Base-by-base conservation (phyloP, 2,329 filamentous ascomycete species). In the Aspergillus quadricinctus region DNA sequence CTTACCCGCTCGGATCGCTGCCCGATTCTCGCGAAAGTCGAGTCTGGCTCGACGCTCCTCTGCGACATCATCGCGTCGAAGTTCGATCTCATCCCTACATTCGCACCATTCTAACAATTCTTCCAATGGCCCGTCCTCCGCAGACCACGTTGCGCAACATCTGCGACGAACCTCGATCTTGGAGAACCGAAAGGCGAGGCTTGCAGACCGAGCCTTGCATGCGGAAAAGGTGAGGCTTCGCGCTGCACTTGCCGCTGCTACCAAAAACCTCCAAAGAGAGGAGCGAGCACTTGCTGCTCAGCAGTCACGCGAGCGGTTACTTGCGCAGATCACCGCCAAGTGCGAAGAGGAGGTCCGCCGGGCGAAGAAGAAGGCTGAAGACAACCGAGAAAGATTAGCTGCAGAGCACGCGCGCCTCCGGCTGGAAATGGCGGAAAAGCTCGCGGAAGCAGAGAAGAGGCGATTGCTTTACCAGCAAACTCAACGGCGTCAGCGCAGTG, bases 281-380 rank as follows among this genome's bases (percentile, higher is more conserved):
- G 85, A 86, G 72, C 76, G 82, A 58, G 83, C 84, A 8, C 66
- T 86, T 64, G 85, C 85, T 27, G 85, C 85, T 23, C 81, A 87
- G 62, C 77, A 85, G 53, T 82, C 85, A 19, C 81, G 85, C 55
- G 84, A 88, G 73, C 82, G 82, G 60, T 78, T 86, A 56, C 70
- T 88, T 50, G 85, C 84, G 3, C 83, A 87, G 62, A 85, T 88
- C 10, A 81, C 84, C 7, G 83, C 85, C 59, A 80, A 82, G 68
- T 87, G 85, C 66, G 85, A 85, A 56, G 85, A 87, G 65, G 84
- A 88, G 68, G 85, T 88, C 29, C 78, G 81, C 58, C 78, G 84
- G 41, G 85, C 85, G 46, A 88, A 87, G 77, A 83, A 84, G 70
- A 81, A 86, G 53, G 85, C 85, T 8, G 84, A 87, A 71, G 84